These are phyloP conservation scores for Leishmania braziliensis DNA, from an alignment of 208 protist genomes.

Conservation along the genomic window DNA sequence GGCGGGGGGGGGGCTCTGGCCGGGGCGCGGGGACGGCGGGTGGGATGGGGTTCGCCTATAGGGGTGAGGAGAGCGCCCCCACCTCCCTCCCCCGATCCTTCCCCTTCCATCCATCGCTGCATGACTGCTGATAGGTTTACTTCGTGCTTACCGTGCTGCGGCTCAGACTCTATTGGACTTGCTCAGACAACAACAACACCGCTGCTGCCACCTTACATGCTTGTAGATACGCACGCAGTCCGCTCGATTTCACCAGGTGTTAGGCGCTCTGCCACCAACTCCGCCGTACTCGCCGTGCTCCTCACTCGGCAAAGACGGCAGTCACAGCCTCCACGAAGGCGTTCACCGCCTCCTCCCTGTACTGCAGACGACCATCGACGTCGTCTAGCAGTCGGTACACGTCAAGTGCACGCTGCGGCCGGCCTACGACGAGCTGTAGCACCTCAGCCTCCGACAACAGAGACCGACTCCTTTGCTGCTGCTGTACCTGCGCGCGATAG, in stretches of 20 bases:
- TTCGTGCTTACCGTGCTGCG: background rate
- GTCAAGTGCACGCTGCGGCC: slow-evolving; percentile 50
- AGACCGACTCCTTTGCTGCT: slow-evolving; percentile 6
- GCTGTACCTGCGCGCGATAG: slow-evolving; percentile 4
- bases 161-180: background rate
- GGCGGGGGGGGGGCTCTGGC: background rate
- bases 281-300: background rate
- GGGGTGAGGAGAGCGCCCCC: background rate
- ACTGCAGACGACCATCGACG: slow-evolving; percentile 39
- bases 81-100: background rate
- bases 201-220: background rate
- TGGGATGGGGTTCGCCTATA: background rate
- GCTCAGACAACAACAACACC: background rate
- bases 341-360: slow-evolving; percentile 46
- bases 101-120: background rate
- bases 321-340: slow-evolving; percentile 52
- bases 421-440: slow-evolving; percentile 58
- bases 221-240: background rate
- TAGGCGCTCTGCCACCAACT: background rate
- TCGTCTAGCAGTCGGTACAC: slow-evolving; percentile 72
- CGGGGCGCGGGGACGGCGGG: background rate
- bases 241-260: background rate
- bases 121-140: background rate
- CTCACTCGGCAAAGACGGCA: slow-evolving; percentile 15
- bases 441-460: slow-evolving; percentile 57